A percentile compares a stretch with the other conserved stretches of the same genome.
phyloP scores from a whole-genome alignment of 129 eudicot species.

The Kitagawia praeruptora region DNA sequence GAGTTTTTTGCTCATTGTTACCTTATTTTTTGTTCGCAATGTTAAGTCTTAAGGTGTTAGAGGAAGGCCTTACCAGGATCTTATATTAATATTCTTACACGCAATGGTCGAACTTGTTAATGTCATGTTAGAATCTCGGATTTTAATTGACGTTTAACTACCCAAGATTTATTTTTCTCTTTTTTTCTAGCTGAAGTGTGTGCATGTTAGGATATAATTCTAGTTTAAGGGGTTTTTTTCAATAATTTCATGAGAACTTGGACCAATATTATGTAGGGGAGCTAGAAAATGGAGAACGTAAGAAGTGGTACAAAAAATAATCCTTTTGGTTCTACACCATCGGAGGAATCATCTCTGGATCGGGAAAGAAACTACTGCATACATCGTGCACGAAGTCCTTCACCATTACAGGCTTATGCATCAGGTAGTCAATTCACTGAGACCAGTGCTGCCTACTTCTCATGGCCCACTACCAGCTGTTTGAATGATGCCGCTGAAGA shows the following conservation, averaged over 20 bases:
- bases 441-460: slow-evolving; percentile 66
- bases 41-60: no score
- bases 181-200: neutral
- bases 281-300: slow-evolving; percentile 23
- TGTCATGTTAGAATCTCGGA: neutral
- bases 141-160: neutral
- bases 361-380: slow-evolving; percentile 34
- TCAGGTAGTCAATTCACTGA: slow-evolving; percentile 51
- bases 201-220: neutral
- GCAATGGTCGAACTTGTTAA: neutral
- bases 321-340: slow-evolving; percentile 51
- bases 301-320: slow-evolving; percentile 33
- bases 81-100: no score
- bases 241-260: neutral
- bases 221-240: neutral
- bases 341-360: slow-evolving; percentile 55
- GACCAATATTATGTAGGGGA: slow-evolving; percentile 8
- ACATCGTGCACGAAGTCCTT: slow-evolving; percentile 23
- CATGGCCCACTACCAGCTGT: slow-evolving; percentile 58
- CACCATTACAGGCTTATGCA: slow-evolving; percentile 35
- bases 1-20: neutral
- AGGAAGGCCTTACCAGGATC: no score
- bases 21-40: neutral
- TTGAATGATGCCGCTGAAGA: slow-evolving; percentile 57
- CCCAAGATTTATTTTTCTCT: neutral